These are phyloP conservation scores for Alternaria arbusti DNA, from an alignment of 2,329 filamentous ascomycete species.

Conservation along the genomic window DNA sequence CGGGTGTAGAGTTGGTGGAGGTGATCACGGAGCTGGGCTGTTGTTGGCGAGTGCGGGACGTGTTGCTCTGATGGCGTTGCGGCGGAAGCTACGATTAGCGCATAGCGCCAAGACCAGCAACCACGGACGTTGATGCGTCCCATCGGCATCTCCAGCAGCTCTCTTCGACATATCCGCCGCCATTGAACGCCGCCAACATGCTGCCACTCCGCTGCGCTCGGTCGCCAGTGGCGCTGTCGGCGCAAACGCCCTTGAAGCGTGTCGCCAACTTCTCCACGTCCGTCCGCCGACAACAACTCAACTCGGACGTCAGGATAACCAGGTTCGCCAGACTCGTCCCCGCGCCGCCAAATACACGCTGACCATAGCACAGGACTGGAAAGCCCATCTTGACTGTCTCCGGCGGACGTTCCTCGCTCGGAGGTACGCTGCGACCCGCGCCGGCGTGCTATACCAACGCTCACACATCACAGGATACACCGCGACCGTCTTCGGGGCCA, in stretches of 20 bases:
- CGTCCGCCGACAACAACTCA: constrained; percentile 38
- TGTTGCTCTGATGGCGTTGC: constrained; percentile 29
- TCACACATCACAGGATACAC: constrained; percentile 75
- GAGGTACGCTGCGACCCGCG: constrained; percentile 65
- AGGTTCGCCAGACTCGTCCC: constrained; percentile 33
- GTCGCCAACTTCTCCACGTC: constrained; percentile 36
- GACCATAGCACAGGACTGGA: constrained; percentile 68
- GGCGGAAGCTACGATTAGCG: constrained; percentile 30
- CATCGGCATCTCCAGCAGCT: constrained; percentile 36
- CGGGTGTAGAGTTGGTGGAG: constrained; percentile 2
- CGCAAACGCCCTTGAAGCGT: constrained; percentile 38
- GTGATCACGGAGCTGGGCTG: constrained; percentile 9
- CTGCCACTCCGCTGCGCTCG: constrained; percentile 49
- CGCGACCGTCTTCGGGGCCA: constrained; percentile 96
- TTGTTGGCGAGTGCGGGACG: constrained; percentile 25
- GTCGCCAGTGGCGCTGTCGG: constrained; percentile 46
- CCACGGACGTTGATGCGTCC: constrained; percentile 26
- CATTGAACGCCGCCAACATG: constrained; percentile 50
- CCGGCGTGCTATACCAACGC: constrained; percentile 11
- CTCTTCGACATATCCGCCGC: constrained; percentile 35
- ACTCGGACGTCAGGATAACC: constrained; percentile 89
- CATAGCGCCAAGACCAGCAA: constrained; percentile 26
- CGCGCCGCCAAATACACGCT: constrained; percentile 8
- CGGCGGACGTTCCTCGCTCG: constrained; percentile 87
- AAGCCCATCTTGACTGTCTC: constrained; percentile 90